A percentile compares a stretch with the other conserved stretches of the same genome.
Conservation (phyloP, 441 rosid species). For the Omphalea diandra region DNA sequence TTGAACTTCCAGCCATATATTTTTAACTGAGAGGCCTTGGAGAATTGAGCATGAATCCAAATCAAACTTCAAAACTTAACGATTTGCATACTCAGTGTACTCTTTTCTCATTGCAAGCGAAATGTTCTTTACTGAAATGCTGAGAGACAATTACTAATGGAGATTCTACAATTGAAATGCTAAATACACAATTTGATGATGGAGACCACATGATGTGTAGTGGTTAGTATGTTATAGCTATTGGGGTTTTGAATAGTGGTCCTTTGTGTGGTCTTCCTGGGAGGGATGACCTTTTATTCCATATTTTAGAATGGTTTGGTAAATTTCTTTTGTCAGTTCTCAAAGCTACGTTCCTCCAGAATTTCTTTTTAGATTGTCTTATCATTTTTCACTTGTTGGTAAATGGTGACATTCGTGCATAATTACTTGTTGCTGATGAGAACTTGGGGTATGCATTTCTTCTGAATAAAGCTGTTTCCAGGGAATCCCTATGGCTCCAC, state of each 20-base stretch:
- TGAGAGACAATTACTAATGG: no score
- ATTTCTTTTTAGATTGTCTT: background rate
- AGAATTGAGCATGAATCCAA: background rate
- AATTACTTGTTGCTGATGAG: constrained; percentile 20
- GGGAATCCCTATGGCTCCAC: constrained; percentile 70
- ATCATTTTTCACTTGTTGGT: constrained; percentile 5
- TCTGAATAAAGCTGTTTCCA: constrained; percentile 43
- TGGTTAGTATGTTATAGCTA: background rate
- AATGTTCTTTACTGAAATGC: background rate
- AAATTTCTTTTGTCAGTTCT: background rate
- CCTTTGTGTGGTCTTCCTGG: background rate
- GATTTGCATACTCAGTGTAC: background rate
- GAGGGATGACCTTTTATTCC: background rate
- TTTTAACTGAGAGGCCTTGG: background rate
- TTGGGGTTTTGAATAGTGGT: background rate
- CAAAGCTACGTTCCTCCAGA: background rate
- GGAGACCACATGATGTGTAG: background rate
- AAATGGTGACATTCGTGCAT: constrained; percentile 18
- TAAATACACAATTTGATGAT: background rate
- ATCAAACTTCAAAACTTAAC: background rate
- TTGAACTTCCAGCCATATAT: background rate
- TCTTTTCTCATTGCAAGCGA: background rate
- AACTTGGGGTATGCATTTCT: constrained; percentile 26
- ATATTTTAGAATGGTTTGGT: background rate
- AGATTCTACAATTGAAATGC: background rate